Conservation (phyloP, 2,329 filamentous ascomycete species). For the Mollisia scopiformis region DNA sequence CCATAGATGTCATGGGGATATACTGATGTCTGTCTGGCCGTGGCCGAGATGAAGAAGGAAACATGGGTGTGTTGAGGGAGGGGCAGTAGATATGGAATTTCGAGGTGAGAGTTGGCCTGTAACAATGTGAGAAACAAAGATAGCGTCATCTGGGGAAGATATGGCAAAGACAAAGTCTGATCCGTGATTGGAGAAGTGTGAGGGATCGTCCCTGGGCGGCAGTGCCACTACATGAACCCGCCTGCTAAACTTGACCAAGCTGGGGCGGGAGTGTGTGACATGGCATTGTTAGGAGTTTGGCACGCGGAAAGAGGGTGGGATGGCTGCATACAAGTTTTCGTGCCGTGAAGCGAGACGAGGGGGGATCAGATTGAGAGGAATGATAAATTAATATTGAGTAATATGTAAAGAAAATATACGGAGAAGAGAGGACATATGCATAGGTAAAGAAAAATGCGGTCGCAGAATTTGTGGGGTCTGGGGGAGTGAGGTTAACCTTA, state of each 20-base stretch:
- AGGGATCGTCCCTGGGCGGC: neutral
- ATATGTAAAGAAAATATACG: neutral
- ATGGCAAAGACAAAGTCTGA: neutral
- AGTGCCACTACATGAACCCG: neutral
- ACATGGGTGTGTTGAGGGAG: neutral
- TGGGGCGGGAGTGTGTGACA: neutral
- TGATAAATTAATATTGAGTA: neutral
- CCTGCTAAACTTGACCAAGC: neutral
- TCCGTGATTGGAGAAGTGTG: neutral
- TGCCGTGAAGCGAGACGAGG: neutral
- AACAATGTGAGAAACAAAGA: neutral
- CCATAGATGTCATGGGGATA: neutral
- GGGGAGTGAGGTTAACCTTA: neutral
- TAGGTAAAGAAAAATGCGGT: neutral
- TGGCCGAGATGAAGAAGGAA: neutral
- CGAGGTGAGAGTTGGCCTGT: neutral
- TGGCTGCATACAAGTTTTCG: neutral
- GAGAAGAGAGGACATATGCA: neutral
- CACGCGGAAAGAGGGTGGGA: neutral
- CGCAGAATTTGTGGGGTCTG: neutral
- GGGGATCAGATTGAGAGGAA: neutral
- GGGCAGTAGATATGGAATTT: neutral
- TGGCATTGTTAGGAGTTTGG: neutral
- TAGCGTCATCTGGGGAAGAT: neutral
- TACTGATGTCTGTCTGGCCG: neutral